Evolutionary conservation across 495 filamentous ascomycete species (phyloP).

Genomic region (Trichoderma virens): DNA sequence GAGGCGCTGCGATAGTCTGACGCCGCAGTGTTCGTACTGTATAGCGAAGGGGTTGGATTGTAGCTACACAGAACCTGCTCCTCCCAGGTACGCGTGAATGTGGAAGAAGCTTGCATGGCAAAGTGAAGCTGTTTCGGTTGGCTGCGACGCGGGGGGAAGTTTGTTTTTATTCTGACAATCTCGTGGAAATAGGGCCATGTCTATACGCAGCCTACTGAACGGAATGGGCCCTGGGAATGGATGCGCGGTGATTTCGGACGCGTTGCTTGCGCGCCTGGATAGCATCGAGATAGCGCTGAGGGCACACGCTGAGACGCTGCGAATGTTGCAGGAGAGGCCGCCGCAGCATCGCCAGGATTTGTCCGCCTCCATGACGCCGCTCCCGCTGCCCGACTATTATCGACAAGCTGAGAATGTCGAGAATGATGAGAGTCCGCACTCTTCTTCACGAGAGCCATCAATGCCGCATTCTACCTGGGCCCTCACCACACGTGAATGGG

Average conservation of each 20-base stretch:
- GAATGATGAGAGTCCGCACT: background rate
- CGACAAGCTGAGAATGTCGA: background rate
- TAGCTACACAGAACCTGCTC: background rate
- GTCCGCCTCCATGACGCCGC: background rate
- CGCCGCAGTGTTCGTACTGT: background rate
- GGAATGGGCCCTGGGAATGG: background rate
- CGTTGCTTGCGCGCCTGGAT: background rate
- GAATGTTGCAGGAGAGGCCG: background rate
- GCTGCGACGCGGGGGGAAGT: background rate
- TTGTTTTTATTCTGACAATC: background rate
- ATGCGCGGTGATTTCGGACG: background rate
- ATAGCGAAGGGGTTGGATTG: background rate
- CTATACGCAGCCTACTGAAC: background rate
- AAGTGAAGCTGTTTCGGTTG: background rate
- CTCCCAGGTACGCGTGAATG: background rate
- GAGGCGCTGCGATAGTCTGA: background rate
- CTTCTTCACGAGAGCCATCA: background rate
- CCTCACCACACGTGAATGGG: background rate
- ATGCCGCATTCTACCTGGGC: slow-evolving; percentile 2
- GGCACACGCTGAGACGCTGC: background rate
- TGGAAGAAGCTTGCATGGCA: background rate
- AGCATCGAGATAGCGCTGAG: background rate
- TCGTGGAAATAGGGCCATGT: background rate
- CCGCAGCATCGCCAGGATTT: background rate
- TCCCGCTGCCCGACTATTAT: background rate